Conservation (phyloP, 2,329 filamentous ascomycete genomes). For the Lecanicillium sp. region DNA sequence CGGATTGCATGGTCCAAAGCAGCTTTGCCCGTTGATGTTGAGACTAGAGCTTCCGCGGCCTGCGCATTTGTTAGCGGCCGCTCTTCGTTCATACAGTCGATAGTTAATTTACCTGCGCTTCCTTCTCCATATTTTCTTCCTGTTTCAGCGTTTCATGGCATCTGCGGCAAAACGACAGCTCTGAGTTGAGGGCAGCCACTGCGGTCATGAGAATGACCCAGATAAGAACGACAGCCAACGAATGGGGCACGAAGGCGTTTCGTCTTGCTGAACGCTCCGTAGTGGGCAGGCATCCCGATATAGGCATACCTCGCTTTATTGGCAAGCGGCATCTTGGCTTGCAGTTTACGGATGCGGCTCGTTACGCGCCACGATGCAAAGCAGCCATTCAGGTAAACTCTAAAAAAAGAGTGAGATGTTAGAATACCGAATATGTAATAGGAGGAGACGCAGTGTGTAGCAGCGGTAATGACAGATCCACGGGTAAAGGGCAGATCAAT, state of each 20-base stretch:
- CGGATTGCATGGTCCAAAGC: slow-evolving; percentile 70
- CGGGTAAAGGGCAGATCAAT: neutral
- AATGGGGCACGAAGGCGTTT: neutral
- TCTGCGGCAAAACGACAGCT: neutral
- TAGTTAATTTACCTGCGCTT: slow-evolving; percentile 28
- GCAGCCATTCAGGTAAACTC: no score
- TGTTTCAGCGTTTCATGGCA: slow-evolving; percentile 7
- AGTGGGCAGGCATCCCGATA: slow-evolving; percentile 10
- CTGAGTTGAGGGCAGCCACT: neutral
- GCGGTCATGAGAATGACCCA: neutral
- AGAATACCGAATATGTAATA: no score
- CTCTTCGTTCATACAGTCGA: no score
- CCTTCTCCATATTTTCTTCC: slow-evolving; percentile 30
- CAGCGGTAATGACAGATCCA: neutral
- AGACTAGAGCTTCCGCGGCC: slow-evolving; percentile 34
- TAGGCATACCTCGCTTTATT: slow-evolving; percentile 13
- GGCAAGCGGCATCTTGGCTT: neutral
- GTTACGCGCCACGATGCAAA: no score
- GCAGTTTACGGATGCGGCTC: neutral
- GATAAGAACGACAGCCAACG: neutral
- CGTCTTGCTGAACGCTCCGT: neutral
- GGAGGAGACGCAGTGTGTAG: no score
- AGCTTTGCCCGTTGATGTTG: slow-evolving; percentile 36
- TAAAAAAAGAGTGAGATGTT: no score
- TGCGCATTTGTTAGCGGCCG: slow-evolving; percentile 15